Conservation (phyloP, 2,329 filamentous ascomycete species). For the Neoascochyta sp. region DNA sequence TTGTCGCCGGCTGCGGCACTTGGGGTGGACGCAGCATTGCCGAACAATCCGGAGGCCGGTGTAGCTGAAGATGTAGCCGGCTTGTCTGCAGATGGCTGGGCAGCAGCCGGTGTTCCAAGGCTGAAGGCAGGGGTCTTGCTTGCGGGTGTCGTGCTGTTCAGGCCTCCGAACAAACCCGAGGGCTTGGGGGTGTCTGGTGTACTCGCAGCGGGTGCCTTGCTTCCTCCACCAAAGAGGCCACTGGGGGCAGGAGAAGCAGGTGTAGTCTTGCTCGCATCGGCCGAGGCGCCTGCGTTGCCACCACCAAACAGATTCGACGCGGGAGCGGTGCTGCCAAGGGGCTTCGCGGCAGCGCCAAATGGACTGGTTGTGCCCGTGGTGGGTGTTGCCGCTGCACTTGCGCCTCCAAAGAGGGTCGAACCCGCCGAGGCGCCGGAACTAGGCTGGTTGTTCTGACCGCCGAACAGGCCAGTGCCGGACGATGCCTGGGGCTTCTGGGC, state of each 20-base stretch:
- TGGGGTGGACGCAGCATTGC: conserved; percentile 11
- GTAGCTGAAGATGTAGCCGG: conserved; percentile 21
- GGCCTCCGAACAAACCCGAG: conserved; percentile 23
- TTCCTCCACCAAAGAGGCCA: conserved; percentile 19
- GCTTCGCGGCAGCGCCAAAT: conserved; percentile 27
- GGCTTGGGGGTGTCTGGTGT: conserved; percentile 33
- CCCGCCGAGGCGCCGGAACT: conserved; percentile 6
- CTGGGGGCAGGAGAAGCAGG: conserved; percentile 20
- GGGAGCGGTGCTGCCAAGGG: conserved; percentile 19
- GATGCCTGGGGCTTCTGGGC: conserved; percentile 22
- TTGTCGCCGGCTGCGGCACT: conserved; percentile 11
- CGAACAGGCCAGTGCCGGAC: conserved; percentile 28
- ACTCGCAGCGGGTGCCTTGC: conserved; percentile 29
- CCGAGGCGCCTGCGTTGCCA: conserved; percentile 24
- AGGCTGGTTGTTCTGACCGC: conserved; percentile 16
- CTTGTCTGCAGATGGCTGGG: conserved; percentile 21
- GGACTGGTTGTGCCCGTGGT: conserved; percentile 25
- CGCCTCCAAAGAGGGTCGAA: conserved; percentile 15
- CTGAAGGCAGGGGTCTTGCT: conserved; percentile 27
- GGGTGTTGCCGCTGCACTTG: conserved; percentile 26
- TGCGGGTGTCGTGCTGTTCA: conserved; percentile 28
- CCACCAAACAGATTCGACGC: conserved; percentile 16
- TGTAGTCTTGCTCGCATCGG: conserved; percentile 31
- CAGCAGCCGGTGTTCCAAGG: conserved; percentile 25
- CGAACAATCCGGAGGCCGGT: conserved; percentile 19